phyloP scores from a whole-genome alignment of 2,329 filamentous ascomycete species.

The Penicillium sp. region DNA sequence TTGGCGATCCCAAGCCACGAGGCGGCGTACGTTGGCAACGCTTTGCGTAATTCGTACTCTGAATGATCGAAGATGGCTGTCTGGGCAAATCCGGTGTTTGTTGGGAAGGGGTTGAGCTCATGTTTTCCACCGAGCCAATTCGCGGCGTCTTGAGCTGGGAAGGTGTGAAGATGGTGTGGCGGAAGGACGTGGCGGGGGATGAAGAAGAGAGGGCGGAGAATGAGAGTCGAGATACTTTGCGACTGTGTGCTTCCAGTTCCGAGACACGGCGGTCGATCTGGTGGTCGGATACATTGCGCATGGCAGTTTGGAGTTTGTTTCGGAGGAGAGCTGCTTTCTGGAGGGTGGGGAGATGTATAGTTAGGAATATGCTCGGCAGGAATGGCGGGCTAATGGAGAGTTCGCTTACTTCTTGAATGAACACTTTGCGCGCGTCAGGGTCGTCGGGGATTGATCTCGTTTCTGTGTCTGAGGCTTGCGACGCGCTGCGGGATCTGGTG shows the following conservation, averaged over 20 bases:
- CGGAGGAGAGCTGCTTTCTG: conserved; percentile 51
- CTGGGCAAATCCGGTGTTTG: conserved; percentile 32
- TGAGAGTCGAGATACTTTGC: conserved; percentile 42
- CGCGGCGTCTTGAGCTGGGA: conserved; percentile 31
- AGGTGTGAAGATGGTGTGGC: conserved; percentile 23
- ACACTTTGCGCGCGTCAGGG: conserved; percentile 44
- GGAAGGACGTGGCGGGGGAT: conserved; percentile 26
- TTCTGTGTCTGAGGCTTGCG: conserved; percentile 18
- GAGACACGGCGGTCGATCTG: conserved; percentile 50
- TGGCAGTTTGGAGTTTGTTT: conserved; percentile 47
- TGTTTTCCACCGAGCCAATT: conserved; percentile 22
- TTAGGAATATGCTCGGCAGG: conserved; percentile 17
- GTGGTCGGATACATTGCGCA: conserved; percentile 46
- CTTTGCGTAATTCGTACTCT: conserved; percentile 23
- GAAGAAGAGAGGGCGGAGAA: conserved; percentile 31
- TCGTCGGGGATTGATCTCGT: conserved; percentile 40
- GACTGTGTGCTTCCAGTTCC: conserved; percentile 49
- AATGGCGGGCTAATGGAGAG: background rate
- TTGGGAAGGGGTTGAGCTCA: conserved; percentile 29
- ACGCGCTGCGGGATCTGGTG: conserved; percentile 17
- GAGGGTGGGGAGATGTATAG: conserved; percentile 5
- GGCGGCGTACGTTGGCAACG: conserved; percentile 28
- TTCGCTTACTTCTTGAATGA: conserved; percentile 48
- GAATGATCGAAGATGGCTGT: conserved; percentile 23
- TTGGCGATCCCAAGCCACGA: conserved; percentile 36